Percentiles rank a stretch among this genome's conserved stretches.
Conservation (phyloP, 2,329 filamentous ascomycete genomes). For the Aspergillus vadensis region DNA sequence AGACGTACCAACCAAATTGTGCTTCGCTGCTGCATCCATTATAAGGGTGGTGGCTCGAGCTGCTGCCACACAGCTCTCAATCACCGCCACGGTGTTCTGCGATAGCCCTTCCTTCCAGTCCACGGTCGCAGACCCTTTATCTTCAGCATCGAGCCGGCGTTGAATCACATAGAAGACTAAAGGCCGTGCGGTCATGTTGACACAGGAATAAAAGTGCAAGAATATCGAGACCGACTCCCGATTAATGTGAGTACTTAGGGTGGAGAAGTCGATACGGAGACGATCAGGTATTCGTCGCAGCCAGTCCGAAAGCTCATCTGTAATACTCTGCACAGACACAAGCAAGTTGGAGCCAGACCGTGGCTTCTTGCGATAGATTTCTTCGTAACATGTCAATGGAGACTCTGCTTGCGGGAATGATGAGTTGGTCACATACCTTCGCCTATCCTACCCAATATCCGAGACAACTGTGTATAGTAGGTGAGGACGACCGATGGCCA, state of each 20-base stretch:
- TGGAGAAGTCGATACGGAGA: slow-evolving; percentile 53
- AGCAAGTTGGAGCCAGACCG: slow-evolving; percentile 53
- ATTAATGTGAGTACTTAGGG: slow-evolving; percentile 44
- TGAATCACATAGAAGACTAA: slow-evolving; percentile 58
- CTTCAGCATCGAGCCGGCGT: slow-evolving; percentile 45
- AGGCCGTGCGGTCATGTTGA: slow-evolving; percentile 60
- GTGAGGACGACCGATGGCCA: slow-evolving; percentile 53
- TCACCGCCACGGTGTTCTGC: slow-evolving; percentile 52
- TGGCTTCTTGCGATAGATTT: slow-evolving; percentile 53
- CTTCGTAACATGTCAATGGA: slow-evolving; percentile 23
- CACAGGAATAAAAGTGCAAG: slow-evolving; percentile 59
- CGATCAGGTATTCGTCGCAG: slow-evolving; percentile 51
- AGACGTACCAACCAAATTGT: slow-evolving; percentile 53
- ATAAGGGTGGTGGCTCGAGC: slow-evolving; percentile 54
- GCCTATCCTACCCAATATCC: slow-evolving; percentile 55
- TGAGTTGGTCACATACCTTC: slow-evolving; percentile 28
- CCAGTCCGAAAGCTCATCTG: slow-evolving; percentile 54
- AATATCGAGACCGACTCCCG: slow-evolving; percentile 56
- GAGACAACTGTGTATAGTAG: slow-evolving; percentile 57
- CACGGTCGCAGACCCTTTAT: slow-evolving; percentile 35
- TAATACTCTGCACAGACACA: slow-evolving; percentile 54
- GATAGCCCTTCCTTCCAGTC: slow-evolving; percentile 54
- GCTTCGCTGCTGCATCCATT: slow-evolving; percentile 52
- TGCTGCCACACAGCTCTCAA: slow-evolving; percentile 56
- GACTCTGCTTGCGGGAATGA: neutral